Evolutionary conservation across 345 rosid species (phyloP).

Genomic region (Aquilaria sinensis): DNA sequence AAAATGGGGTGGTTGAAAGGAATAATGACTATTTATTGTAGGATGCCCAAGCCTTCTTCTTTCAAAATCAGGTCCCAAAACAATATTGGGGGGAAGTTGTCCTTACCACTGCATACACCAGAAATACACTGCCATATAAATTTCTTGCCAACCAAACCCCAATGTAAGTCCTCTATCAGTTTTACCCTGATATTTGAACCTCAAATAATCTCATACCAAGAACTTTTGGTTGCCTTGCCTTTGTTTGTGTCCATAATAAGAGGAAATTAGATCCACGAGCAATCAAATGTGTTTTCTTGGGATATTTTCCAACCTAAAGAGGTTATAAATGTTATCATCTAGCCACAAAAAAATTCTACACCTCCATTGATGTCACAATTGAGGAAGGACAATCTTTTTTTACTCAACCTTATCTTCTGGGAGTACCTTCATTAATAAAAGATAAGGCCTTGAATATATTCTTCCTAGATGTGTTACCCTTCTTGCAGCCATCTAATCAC

Average conservation of each 20-base stretch:
- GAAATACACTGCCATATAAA: background rate
- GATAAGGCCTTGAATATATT: too few relatives aligned
- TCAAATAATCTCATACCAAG: too few relatives aligned
- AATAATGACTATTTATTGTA: too few relatives aligned
- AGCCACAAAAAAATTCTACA: background rate
- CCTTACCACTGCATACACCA: background rate
- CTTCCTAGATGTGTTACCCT: too few relatives aligned
- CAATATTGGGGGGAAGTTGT: background rate
- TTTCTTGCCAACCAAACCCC: too few relatives aligned
- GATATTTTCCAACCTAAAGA: background rate
- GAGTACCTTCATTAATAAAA: too few relatives aligned
- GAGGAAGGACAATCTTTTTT: background rate
- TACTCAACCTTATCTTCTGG: too few relatives aligned
- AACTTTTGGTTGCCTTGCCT: background rate
- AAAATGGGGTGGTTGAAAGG: background rate
- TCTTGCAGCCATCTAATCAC: too few relatives aligned
- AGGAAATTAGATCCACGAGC: background rate
- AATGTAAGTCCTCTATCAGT: too few relatives aligned
- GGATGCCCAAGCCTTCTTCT: background rate
- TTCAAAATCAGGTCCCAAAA: background rate
- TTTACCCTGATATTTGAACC: too few relatives aligned
- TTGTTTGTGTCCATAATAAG: background rate
- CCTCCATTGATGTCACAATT: background rate
- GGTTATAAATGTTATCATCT: background rate
- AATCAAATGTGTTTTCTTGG: background rate